Conservation (phyloP, 2,329 filamentous ascomycete genomes). For the Camillea tinctor region DNA sequence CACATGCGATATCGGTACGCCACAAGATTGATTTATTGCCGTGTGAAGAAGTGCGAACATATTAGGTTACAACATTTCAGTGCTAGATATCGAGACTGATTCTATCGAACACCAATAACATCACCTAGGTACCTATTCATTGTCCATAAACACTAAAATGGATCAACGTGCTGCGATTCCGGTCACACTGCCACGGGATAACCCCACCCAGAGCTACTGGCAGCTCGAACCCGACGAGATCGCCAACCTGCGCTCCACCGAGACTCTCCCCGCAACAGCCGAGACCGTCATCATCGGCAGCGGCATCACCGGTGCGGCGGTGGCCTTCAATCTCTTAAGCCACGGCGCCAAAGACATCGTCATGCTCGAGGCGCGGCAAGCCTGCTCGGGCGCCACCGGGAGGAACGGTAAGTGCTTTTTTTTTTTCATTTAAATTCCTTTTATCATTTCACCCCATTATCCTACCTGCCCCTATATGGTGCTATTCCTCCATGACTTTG, state of each 20-base stretch:
- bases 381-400: slow-evolving; percentile 66
- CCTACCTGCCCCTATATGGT: too few species aligned
- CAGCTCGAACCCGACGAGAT: slow-evolving; percentile 53
- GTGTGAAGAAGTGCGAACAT: background rate
- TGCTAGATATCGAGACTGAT: background rate
- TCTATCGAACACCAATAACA: background rate
- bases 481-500: too few species aligned
- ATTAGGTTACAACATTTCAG: background rate
- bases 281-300: slow-evolving; percentile 64
- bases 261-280: slow-evolving; percentile 48
- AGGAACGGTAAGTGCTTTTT: slow-evolving; percentile 43
- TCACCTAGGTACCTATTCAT: background rate
- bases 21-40: background rate
- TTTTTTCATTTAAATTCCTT: background rate
- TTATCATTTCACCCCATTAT: background rate
- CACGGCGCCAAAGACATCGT: slow-evolving; percentile 45
- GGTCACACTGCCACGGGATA: slow-evolving; percentile 47
- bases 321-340: slow-evolving; percentile 52
- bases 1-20: background rate
- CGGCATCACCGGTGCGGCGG: slow-evolving; percentile 62
- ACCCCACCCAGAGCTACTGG: slow-evolving; percentile 62
- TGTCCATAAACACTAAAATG: slow-evolving; percentile 31
- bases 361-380: slow-evolving; percentile 64
- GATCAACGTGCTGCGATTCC: slow-evolving; percentile 37
- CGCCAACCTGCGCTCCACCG: slow-evolving; percentile 49